A percentile compares a stretch with the other conserved stretches of the same genome.
phyloP scores from a whole-genome alignment of 495 filamentous ascomycete species.

The Xylaria acuta region DNA sequence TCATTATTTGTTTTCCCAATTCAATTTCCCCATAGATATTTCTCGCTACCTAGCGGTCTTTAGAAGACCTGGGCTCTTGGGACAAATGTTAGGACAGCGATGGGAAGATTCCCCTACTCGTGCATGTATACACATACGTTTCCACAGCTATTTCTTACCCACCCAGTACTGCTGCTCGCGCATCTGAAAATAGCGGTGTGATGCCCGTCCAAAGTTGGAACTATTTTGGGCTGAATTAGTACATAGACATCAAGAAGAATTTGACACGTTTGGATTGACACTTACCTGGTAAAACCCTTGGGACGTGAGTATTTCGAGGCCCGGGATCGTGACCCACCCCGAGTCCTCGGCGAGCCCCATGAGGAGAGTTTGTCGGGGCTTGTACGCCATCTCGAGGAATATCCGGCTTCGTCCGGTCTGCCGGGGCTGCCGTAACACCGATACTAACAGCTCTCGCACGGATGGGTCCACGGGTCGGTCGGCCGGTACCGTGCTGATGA shows the following conservation, averaged over 20 bases:
- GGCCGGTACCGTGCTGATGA: slow-evolving; percentile 90
- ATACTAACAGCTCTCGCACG: slow-evolving; percentile 71
- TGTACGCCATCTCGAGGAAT: slow-evolving; percentile 96
- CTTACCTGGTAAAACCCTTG: slow-evolving; percentile 79
- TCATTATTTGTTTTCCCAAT: not conserved
- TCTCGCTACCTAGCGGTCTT: not conserved
- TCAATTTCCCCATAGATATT: not conserved
- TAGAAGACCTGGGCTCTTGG: not conserved
- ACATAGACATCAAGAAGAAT: not conserved
- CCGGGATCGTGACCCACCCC: slow-evolving; percentile 87
- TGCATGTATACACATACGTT: not conserved
- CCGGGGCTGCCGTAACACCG: slow-evolving; percentile 64
- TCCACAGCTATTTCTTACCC: slow-evolving; percentile 19
- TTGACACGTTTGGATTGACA: slow-evolving; percentile 6
- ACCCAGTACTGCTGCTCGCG: slow-evolving; percentile 59
- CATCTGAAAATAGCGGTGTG: slow-evolving; percentile 69
- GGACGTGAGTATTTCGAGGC: slow-evolving; percentile 86
- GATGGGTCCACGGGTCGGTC: slow-evolving; percentile 79
- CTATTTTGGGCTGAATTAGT: slow-evolving; percentile 44
- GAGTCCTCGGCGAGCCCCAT: slow-evolving; percentile 82
- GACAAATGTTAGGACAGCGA: not conserved
- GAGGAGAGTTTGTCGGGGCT: slow-evolving; percentile 78
- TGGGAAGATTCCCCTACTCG: not conserved
- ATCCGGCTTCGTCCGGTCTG: slow-evolving; percentile 57
- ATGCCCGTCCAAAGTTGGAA: slow-evolving; percentile 84